A percentile compares a stretch with the other conserved stretches of the same genome.
Evolutionary conservation across 2,329 filamentous ascomycete species (phyloP).

Genomic region (Sphaerostilbella broomeana): DNA sequence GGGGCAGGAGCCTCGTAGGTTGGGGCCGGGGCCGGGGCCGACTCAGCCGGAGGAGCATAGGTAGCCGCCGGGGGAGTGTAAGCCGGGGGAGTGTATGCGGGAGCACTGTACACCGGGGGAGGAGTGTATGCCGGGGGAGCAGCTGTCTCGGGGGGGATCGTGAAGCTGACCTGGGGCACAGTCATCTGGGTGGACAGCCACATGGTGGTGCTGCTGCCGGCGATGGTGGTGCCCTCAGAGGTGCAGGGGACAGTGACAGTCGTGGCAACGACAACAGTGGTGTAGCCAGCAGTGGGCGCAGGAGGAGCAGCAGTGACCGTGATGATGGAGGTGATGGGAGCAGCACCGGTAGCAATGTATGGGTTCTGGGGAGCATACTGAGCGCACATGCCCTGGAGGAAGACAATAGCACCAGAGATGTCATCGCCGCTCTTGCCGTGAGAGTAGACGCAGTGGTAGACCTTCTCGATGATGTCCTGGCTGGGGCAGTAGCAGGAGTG

Average conservation of each 20-base stretch:
- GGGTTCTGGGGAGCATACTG: constrained; percentile 69
- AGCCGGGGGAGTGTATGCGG: constrained; percentile 20
- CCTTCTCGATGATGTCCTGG: constrained; percentile 64
- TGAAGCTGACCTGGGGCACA: constrained; percentile 48
- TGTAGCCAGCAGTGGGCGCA: constrained; percentile 42
- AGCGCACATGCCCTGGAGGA: constrained; percentile 89
- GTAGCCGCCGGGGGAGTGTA: constrained; percentile 18
- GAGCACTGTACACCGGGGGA: constrained; percentile 33
- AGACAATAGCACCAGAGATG: constrained; percentile 65
- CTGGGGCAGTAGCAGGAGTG: constrained; percentile 80
- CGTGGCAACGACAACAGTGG: constrained; percentile 43
- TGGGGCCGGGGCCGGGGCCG: constrained; percentile 1
- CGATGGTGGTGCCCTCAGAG: constrained; percentile 41
- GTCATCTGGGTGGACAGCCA: constrained; percentile 46
- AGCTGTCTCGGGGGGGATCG: too few species aligned
- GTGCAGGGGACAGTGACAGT: constrained; percentile 46
- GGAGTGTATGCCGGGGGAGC: constrained; percentile 21
- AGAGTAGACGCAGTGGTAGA: constrained; percentile 75
- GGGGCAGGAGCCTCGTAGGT: too few species aligned
- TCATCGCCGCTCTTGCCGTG: constrained; percentile 62
- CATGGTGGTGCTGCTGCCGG: constrained; percentile 39
- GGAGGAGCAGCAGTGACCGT: constrained; percentile 47
- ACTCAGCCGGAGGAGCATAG: constrained; percentile 5
- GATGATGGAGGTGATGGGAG: constrained; percentile 55
- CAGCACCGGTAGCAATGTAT: constrained; percentile 72